Base-by-base conservation (phyloP, 768 basidiomycete species). In the Trametes meyenii region DNA sequence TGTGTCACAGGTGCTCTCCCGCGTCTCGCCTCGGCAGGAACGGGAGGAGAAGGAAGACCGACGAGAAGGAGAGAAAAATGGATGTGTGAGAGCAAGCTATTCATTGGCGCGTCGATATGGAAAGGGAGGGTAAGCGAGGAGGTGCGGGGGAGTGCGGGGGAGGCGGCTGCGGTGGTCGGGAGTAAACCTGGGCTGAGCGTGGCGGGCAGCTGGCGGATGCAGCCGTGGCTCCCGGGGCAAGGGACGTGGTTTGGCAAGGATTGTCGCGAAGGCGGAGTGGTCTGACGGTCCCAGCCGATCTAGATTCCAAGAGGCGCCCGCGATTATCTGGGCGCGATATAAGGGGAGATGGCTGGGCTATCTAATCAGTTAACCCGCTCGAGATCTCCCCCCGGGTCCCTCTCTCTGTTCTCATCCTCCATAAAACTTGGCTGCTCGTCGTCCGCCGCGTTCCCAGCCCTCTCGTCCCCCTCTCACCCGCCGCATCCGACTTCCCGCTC, bases 291-390 rank as follows among this genome's bases (percentile, higher is more conserved):
- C 14, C 17, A 6, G 19, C 21, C 16, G 35, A 59, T 60, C 63
- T 45, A 57, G 63, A 64, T 60, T 19, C 17, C 26, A 1, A 2
- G 10, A 54, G 48, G 33, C 64, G 57, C 58, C 56, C 10, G 38
- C 51, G 59, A 57, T 58, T 65, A 59, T 64, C 62, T 55, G 58
- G 58, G 55, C 29, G 51, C 23, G 60, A 61, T 65, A 65, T 58
- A 65, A 62, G 40, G 53, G 43, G 65, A 62, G 62, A 65, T 64
- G 59, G 40, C 29, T 67, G 63, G 44, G 72, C 72, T 72, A 84
- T 83, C 82, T 83, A 79, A 82, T 83, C 81, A 80, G 80, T 80
- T 77, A 79, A 78, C 73, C 35, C 52, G 51, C 61, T 56, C 67
- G 60, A 58, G 61, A 61, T 64, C 59, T 58, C 55, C 61, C 51